A percentile compares a stretch with the other conserved stretches of the same genome.
phyloP scores from a whole-genome alignment of 306 rosid genomes.

The Cicer pinnatifidum region DNA sequence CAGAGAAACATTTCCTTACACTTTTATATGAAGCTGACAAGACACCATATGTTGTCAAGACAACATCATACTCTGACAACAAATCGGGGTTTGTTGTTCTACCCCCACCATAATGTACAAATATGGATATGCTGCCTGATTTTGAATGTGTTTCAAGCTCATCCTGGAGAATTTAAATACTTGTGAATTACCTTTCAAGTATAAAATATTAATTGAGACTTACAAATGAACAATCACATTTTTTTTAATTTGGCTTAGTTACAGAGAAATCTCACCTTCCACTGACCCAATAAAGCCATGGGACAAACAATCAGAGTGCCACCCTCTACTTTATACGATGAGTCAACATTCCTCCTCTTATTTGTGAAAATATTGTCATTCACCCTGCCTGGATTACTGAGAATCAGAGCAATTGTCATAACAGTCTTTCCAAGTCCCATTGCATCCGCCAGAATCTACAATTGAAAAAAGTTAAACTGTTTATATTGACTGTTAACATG shows the following conservation, averaged over 20 bases:
- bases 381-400: constrained; percentile 57
- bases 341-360: constrained; percentile 37
- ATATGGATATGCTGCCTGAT: constrained; percentile 62
- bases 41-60: constrained; percentile 84
- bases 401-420: constrained; percentile 85
- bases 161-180: constrained; percentile 59
- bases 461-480: background rate
- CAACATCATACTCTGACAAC: constrained; percentile 70
- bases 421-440: constrained; percentile 99
- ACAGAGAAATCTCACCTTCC: constrained; percentile 66
- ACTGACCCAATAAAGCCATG: constrained; percentile 85
- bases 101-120: constrained; percentile 82
- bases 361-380: constrained; percentile 35
- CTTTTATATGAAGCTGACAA: constrained; percentile 57
- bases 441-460: constrained; percentile 82
- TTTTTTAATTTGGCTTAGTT: background rate
- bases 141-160: constrained; percentile 83
- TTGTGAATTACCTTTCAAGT: constrained; percentile 37
- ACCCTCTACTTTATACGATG: constrained; percentile 51
- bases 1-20: constrained; percentile 53
- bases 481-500: background rate
- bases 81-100: constrained; percentile 59
- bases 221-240: background rate
- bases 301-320: constrained; percentile 94
- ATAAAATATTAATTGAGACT: constrained; percentile 11